These are phyloP conservation scores for Dactylonectria estremocensis DNA, from an alignment of 2,329 filamentous ascomycete species.

Conservation along the genomic window DNA sequence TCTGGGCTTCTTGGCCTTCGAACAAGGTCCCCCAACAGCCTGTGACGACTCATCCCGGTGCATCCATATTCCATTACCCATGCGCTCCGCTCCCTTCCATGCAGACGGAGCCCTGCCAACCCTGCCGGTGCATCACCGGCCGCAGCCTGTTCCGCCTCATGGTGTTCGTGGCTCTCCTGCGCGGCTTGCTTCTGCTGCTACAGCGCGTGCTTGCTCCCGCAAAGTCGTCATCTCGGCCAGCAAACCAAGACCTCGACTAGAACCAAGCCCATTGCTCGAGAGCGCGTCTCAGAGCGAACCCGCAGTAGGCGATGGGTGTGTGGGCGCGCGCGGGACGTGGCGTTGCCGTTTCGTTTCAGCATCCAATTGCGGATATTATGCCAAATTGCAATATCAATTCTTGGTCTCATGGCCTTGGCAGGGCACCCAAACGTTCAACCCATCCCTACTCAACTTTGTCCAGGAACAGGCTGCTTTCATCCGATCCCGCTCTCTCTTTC, in stretches of 20 bases:
- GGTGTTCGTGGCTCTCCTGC: background rate
- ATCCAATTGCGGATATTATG: conserved; percentile 40
- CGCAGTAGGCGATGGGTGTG: conserved; percentile 5
- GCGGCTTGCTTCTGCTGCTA: background rate
- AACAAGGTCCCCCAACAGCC: conserved; percentile 9
- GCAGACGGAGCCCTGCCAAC: background rate
- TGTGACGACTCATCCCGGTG: conserved; percentile 19
- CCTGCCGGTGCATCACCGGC: background rate
- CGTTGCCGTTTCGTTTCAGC: conserved; percentile 48
- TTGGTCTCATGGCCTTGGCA: conserved; percentile 35
- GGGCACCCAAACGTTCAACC: conserved; percentile 35
- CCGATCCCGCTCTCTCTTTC: conserved; percentile 6
- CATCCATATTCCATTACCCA: conserved; percentile 15
- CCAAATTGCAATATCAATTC: conserved; percentile 38
- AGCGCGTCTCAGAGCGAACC: conserved; percentile 15
- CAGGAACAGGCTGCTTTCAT: conserved; percentile 22
- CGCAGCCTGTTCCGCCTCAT: conserved; percentile 5
- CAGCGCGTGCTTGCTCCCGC: background rate
- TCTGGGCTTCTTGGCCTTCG: conserved; percentile 15
- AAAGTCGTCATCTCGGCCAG: background rate
- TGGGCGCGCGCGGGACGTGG: conserved; percentile 30
- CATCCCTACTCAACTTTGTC: conserved; percentile 1
- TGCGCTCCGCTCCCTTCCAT: background rate
- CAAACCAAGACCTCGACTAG: background rate
- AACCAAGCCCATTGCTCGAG: background rate